These are phyloP conservation scores for Xylaria sp. DNA, from an alignment of 2,329 filamentous ascomycete species.

Conservation along the genomic window DNA sequence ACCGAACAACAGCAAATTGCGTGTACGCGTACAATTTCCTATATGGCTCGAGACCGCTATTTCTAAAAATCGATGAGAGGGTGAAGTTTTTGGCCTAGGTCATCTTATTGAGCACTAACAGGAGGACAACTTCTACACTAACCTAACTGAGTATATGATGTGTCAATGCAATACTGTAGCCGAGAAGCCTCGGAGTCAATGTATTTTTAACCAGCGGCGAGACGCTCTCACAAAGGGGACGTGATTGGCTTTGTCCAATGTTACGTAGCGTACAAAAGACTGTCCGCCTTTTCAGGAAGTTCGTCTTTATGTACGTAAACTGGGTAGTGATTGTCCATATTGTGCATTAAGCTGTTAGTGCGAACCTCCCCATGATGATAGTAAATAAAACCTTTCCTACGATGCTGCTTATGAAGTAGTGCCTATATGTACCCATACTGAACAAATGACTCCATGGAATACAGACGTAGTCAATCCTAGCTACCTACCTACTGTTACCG, in stretches of 20 bases:
- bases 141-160: background rate
- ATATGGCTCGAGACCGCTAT: background rate
- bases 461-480: too few relatives aligned
- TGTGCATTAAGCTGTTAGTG: background rate
- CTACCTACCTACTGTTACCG: too few relatives aligned
- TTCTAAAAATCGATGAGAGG: background rate
- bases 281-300: background rate
- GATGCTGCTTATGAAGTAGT: too few relatives aligned
- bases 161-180: background rate
- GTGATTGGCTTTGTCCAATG: background rate
- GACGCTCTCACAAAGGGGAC: background rate
- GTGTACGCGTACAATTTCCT: background rate
- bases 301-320: background rate
- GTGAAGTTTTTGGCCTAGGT: too few relatives aligned
- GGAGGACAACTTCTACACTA: too few relatives aligned
- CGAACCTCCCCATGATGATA: background rate
- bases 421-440: too few relatives aligned
- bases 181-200: background rate
- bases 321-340: background rate
- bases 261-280: background rate
- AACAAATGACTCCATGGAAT: too few relatives aligned
- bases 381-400: conserved; percentile 1
- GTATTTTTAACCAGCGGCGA: conserved; percentile 19
- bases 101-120: too few relatives aligned
- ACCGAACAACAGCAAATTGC: background rate